Evolutionary conservation across 2,329 filamentous ascomycete genomes (phyloP), one percentile per base, ranked within the genome.

Genomic region (Graphilbum ipis-grandicollis): DNA sequence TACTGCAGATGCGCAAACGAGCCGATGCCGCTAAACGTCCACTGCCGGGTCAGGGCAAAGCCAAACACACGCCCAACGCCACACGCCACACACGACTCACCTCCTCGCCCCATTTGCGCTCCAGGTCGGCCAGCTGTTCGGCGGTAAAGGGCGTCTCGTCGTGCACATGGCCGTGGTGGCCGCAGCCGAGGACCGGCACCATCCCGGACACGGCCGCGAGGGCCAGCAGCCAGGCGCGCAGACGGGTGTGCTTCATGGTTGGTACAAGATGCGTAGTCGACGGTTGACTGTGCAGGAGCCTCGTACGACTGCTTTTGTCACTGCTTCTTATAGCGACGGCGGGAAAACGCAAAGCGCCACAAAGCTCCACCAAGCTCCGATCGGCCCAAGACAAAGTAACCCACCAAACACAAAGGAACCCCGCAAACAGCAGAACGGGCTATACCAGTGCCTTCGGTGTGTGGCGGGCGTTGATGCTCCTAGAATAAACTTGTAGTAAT

Each of bases 1-100:
- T 82, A 63, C 46, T 71, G 64, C 22, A 83, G 62, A 48, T 83
- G 79, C 29, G 77, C 79, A 54, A 83, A 85, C 26, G 75, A 75
- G 37, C 75, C 74, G 43, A 90, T 80, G 41, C 82, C 82, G 21
- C 69, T 67, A 53, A 83, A 90, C 1, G 63, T 65, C 71, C 71
- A 66, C 61, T 67, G 32, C 12, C 8, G 34, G 5, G 26, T 28
- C 26, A 28, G 26, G n/a, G n/a, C n/a, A n/a, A n/a, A n/a, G n/a
- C n/a, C n/a, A n/a, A n/a, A n/a, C n/a, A n/a, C n/a, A n/a, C n/a
- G n/a, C n/a, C n/a, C n/a, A n/a, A n/a, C n/a, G n/a, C n/a, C n/a
- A n/a, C n/a, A n/a, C n/a, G n/a, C n/a, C n/a, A n/a, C n/a, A n/a
- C n/a, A n/a, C n/a, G n/a, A n/a, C n/a, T n/a, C n/a, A 38, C 36